Base-by-base conservation (phyloP, 1,284 basidiomycete species). In the Pholiota adiposa region DNA sequence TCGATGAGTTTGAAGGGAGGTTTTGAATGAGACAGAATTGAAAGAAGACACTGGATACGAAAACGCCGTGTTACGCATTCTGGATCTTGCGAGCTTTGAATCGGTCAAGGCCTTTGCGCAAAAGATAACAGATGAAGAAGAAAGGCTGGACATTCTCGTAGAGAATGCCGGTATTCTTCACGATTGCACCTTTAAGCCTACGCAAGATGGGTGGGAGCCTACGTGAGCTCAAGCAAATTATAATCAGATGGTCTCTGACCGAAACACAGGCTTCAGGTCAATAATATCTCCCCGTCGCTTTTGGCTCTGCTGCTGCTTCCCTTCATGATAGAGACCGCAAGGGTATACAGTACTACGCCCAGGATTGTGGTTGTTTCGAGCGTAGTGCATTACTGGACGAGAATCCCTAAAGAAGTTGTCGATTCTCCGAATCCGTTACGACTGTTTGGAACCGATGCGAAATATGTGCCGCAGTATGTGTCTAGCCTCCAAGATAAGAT, bases 231-330 rank as follows among this genome's bases (percentile, higher is more conserved):
- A 33, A 6, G 16, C 2, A 9, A n/a, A 21, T 16, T 41, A 33
- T 6, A 6, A 33, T 33, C 31, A 33, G 31, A 33, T 33, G 12
- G 31, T 6, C 6, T 33, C 31, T 5, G n/a, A 23, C 43, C 34
- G 11, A 14, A 19, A 12, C 9, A 44, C 2, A 82, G 80, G 1
- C 61, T 82, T 1, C 78, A 83, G 65, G 73, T 79, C 12, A 82
- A 83, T 60, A 66, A 75, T 61, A 61, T 84, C 1, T 72, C 78
- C 0, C 69, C 72, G 3, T 65, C 76, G 1, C 67, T 84, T 1
- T 65, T 81, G 4, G 72, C 74, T 0, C 53, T 83, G 7, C 72
- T 75, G 16, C 71, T 83, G 6, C 69, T 83, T 4, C 82, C 83
- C 1, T 69, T 63, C 12, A 71, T 83, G 67, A 19, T 76, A 5